Percentiles rank a stretch among this genome's conserved stretches.
Evolutionary conservation across 495 filamentous ascomycete species (phyloP).

Genomic region (Cladorrhinum samala): DNA sequence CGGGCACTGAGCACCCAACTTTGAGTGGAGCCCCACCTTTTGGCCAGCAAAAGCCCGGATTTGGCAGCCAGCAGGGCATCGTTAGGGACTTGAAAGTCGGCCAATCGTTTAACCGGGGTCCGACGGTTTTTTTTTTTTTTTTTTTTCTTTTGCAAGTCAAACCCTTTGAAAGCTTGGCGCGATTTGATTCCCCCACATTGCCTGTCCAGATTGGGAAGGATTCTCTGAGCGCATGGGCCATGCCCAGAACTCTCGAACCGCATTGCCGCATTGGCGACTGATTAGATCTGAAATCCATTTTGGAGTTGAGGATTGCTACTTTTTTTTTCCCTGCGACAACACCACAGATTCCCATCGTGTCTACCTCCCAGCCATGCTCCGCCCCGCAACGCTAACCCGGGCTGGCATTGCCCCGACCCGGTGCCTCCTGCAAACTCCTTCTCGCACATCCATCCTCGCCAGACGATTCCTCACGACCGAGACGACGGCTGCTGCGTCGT

Average conservation of each 20-base stretch:
- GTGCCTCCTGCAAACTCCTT: not conserved
- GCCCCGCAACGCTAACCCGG: slow-evolving; percentile 9
- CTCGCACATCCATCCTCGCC: not conserved
- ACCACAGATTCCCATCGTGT: not conserved
- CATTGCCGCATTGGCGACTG: not conserved
- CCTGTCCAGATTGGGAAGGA: slow-evolving; percentile 8
- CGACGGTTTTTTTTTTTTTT: slow-evolving; percentile 17
- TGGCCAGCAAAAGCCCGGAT: not conserved
- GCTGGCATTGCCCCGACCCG: slow-evolving; percentile 6
- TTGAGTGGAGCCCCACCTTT: not conserved
- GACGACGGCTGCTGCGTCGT: not conserved
- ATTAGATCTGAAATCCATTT: not conserved
- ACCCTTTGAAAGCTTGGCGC: no score
- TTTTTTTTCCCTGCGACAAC: not conserved
- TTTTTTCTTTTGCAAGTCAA: no score
- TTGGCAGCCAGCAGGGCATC: not conserved
- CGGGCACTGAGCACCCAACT: not conserved
- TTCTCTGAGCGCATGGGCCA: not conserved
- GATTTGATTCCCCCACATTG: no score
- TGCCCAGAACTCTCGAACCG: not conserved
- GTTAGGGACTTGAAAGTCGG: slow-evolving; percentile 1
- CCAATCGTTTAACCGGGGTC: slow-evolving; percentile 18
- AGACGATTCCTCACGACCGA: slow-evolving; percentile 3
- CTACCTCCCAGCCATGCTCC: slow-evolving; percentile 15
- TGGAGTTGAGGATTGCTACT: slow-evolving; percentile 6